Conservation (phyloP, 192 early-diverging fungal species). For the Allomyces javanicus region DNA sequence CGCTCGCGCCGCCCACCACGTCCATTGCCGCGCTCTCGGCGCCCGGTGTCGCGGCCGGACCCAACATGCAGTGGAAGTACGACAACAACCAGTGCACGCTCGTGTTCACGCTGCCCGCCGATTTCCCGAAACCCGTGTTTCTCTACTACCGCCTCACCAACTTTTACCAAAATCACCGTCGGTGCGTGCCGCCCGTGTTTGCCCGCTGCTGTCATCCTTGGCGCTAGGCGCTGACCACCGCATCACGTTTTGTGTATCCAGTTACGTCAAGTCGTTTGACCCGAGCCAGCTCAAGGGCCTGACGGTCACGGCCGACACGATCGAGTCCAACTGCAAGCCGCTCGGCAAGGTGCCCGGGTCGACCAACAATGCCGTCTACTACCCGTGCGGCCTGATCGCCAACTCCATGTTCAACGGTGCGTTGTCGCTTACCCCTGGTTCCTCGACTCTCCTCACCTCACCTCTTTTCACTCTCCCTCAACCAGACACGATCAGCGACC, state of each 20-base stretch:
- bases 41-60: not conserved
- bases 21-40: slow-evolving; percentile 2
- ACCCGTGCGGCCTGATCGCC: slow-evolving; percentile 95
- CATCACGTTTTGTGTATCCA: not conserved
- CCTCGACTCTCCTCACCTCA: not conserved
- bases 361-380: slow-evolving; percentile 29
- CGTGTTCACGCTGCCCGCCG: slow-evolving; percentile 41
- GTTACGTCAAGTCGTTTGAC: slow-evolving; percentile 76
- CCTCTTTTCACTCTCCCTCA: not conserved
- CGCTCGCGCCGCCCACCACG: not conserved
- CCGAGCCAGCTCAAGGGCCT: slow-evolving; percentile 62
- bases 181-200: slow-evolving; percentile 2
- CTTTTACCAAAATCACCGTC: slow-evolving; percentile 98
- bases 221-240: no score
- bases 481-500: slow-evolving; percentile 36
- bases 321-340: slow-evolving; percentile 39
- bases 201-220: no score
- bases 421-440: not conserved
- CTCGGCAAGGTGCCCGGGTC: slow-evolving; percentile 14
- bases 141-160: slow-evolving; percentile 91
- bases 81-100: slow-evolving; percentile 45
- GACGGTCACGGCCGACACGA: slow-evolving; percentile 13
- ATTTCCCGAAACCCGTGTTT: slow-evolving; percentile 58
- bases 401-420: slow-evolving; percentile 93
- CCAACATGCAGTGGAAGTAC: slow-evolving; percentile 21